phyloP scores from a whole-genome alignment of 164 flowering plant genomes.

The Euptelea pleiosperma region DNA sequence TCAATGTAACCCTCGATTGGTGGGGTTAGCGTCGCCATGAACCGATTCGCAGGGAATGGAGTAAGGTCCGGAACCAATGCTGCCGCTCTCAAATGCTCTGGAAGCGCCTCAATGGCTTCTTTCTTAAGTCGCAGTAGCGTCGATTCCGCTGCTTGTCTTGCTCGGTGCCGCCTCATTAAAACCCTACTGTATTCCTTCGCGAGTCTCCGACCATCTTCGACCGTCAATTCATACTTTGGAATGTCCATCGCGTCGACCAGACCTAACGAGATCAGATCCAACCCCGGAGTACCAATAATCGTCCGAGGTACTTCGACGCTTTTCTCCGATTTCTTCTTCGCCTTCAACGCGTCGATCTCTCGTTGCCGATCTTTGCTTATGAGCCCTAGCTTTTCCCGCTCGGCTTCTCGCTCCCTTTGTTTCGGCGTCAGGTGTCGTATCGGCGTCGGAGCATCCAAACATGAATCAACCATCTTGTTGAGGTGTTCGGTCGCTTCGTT shows the following conservation, averaged over 20 bases:
- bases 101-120: slow-evolving; percentile 86
- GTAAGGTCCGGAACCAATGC: slow-evolving; percentile 79
- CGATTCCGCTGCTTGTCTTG: slow-evolving; percentile 67
- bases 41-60: slow-evolving; percentile 66
- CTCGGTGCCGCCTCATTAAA: slow-evolving; percentile 72
- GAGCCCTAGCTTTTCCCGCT: slow-evolving; percentile 78
- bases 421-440: slow-evolving; percentile 52
- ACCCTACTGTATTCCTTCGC: slow-evolving; percentile 89
- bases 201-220: slow-evolving; percentile 77
- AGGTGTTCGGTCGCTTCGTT: slow-evolving; percentile 16
- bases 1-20: slow-evolving; percentile 87
- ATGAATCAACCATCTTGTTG: slow-evolving; percentile 47
- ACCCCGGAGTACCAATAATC: slow-evolving; percentile 72
- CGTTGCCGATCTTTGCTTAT: slow-evolving; percentile 59
- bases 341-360: slow-evolving; percentile 51
- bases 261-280: slow-evolving; percentile 72
- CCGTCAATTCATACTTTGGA: slow-evolving; percentile 80
- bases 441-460: slow-evolving; percentile 66
- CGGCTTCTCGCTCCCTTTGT: slow-evolving; percentile 54
- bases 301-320: slow-evolving; percentile 22
- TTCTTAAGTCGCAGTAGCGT: slow-evolving; percentile 57
- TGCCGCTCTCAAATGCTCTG: slow-evolving; percentile 53
- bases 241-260: slow-evolving; percentile 65
- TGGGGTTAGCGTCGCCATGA: slow-evolving; percentile 87
- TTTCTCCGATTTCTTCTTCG: slow-evolving; percentile 16